Evolutionary conservation across 208 protist species (phyloP), one percentile per base, ranked within the genome.

Genomic region (Trypanosomatidae sp.): DNA sequence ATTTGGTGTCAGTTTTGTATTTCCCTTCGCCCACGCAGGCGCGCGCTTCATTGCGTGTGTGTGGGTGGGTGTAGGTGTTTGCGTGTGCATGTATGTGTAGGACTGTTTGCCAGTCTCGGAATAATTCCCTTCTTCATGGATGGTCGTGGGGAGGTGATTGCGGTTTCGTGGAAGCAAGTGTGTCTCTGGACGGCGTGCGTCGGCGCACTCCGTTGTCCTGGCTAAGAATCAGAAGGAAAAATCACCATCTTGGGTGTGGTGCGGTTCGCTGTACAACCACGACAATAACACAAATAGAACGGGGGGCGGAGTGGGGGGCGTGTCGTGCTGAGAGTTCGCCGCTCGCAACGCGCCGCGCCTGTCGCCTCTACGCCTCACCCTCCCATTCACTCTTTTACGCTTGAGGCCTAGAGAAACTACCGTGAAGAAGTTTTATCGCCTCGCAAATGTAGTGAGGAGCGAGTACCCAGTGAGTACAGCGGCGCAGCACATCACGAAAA

Each of bases 81-180:
- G 66, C 58, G 46, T 66, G 68, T 56, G 1, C 3, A 10, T 62
- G 12, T 66, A 49, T 79, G 33, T 71, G 22, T 62, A 39, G 36
- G 36, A 39, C 36, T 39, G 39, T 69, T 30, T 50, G 49, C 47
- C 47, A 3, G 43, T 17, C 10, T 36, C 33, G 5, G 55, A 52
- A 28, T 50, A 17, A 47, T 13, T 71, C 10, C 39, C 68, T 74
- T 28, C 69, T 75, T 22, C 67, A 44, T 1, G 30, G 36, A 12
- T 66, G 5, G 2, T 22, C 30, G 62, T 47, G 41, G 19, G 7
- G 39, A 33, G 39, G 4, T 7, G 33, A 30, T 43, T 49, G 41
- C 33, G 41, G 41, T 50, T 17, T 66, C 3, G 19, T 25, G 41
- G 15, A 28, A 25, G 62, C 41, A 47, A 36, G 10, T 66, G 13